Base-by-base conservation (phyloP, 2,329 filamentous ascomycete genomes). In the Phialemonium atrogriseum region DNA sequence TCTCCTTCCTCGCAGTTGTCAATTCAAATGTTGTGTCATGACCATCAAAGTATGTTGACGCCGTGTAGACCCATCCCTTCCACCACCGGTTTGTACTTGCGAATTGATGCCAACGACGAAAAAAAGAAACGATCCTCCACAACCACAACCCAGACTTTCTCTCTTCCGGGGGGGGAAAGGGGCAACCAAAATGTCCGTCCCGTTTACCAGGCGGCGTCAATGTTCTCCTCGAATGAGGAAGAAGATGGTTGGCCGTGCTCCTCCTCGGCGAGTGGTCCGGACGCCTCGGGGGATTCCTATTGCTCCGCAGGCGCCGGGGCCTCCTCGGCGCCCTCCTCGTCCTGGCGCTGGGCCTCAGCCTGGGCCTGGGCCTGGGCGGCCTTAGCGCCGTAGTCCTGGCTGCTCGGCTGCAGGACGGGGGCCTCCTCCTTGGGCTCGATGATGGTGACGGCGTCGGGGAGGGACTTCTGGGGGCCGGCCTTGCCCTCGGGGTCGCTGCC, bases 381-480 rank as follows among this genome's bases (percentile, higher is more conserved):
- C 84, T 98, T 98, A 52, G 89, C 86, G 57, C 91, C 91, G 71
- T 98, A 98, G 74, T 98, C 93, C 72, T 95, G 87, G 69, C 82
- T 89, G 67, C 89, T 82, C 60, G 91, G 91, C 69, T 94, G 87
- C 55, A 94, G 77, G 48, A 96, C 82, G 55, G 82, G 79, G 64
- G 88, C 78, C 80, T 98, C 91, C 73, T 98, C 91, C 85, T 98
- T 98, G 70, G 91, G 93, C 77, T 98, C 91, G 68, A 96, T 94
- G 70, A 98, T 91, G 65, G 89, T 96, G 66, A 98, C 91, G 63
- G 87, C 86, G 67, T 98, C 91, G 52, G 91, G 91, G 48, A 98
- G 85, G 50, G 87, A 80, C 80, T 96, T 95, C 71, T 88, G 85
- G 55, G 89, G 88, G 52, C 91, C 87, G 57, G 86, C 80, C 82